Evolutionary conservation across 805 yeast species (phyloP).

Genomic region (Zygosaccharomyces gambellarensis): DNA sequence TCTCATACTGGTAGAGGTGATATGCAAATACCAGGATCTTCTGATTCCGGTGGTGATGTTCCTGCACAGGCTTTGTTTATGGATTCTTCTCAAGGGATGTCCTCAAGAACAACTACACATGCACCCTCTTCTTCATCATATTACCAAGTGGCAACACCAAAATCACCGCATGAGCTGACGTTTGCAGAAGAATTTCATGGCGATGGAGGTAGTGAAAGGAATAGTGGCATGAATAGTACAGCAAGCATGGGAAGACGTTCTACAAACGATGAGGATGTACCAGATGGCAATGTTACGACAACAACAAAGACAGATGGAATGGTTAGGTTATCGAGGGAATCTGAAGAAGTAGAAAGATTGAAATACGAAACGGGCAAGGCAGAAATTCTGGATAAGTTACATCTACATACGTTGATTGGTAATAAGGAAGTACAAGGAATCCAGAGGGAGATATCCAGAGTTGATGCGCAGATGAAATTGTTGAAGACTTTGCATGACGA

Average conservation of each 20-base stretch:
- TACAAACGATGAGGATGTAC: constrained; percentile 3
- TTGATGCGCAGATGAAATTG: constrained; percentile 53
- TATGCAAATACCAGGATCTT: not conserved
- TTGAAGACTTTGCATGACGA: constrained; percentile 42
- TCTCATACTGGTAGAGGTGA: constrained; percentile 1
- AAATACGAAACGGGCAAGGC: constrained; percentile 32
- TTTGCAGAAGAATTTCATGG: constrained; percentile 19
- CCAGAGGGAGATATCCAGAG: constrained; percentile 50
- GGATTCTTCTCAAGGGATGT: constrained; percentile 11
- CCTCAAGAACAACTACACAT: constrained; percentile 10
- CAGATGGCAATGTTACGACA: not conserved
- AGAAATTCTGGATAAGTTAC: constrained; percentile 44
- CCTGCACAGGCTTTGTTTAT: constrained; percentile 13
- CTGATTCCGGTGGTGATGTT: constrained; percentile 4
- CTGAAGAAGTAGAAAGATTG: constrained; percentile 30
- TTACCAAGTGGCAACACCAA: constrained; percentile 42
- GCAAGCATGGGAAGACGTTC: constrained; percentile 9
- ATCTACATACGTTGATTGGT: constrained; percentile 55
- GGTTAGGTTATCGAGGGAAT: constrained; percentile 17
- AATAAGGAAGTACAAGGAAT: constrained; percentile 51
- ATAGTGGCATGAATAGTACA: constrained; percentile 3
- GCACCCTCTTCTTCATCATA: constrained; percentile 18
- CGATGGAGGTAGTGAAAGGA: constrained; percentile 1
- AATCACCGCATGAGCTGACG: constrained; percentile 39
- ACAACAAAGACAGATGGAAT: not conserved